Base-by-base conservation (phyloP, 2,329 filamentous ascomycete genomes). In the Cladosporium sp. region DNA sequence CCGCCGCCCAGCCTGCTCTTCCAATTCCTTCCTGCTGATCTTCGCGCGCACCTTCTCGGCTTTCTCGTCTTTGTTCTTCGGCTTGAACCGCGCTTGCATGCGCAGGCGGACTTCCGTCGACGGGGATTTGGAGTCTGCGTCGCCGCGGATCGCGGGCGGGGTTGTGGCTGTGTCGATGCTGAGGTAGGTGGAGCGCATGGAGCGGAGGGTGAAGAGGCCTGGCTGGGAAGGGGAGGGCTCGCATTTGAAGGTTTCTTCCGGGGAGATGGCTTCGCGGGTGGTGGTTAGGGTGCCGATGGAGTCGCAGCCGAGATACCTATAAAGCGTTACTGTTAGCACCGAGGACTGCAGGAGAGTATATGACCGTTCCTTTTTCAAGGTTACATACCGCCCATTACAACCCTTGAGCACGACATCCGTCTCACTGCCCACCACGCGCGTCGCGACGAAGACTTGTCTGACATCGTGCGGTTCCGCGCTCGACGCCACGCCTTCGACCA, bases 81-180 rank as follows among this genome's bases (percentile, higher is more conserved):
- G 93, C 83, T 97, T 97, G 82, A 96, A 98, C 60, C 92, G 85
- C 26, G 94, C 92, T 81, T 98, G 94, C 93, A 98, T 97, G 64
- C 93, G 90, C 73, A 98, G 87, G 59, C 92, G 86, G 67, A 96
- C 77, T 7, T 88, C 90, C 11, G 92, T 92, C 72, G 86, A 86
- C 0, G 36, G 51, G 1, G 61, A 24, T 60, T n/a, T n/a, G n/a
- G n/a, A n/a, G 15, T 89, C 87, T 8, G 87, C 90, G 77, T 97
- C 92, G 59, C 92, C 93, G 36, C 92, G 87, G 14, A 96, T 83
- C 71, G 93, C 90, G 0, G 87, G 84, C 0, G 80, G 74, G 0
- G 81, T 80, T 44, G 80, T 82, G 14, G 14, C 73, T 72, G 7
- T 75, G 36, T 80, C 79, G 21, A 90, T 83, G 72, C 86, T 84